Base-by-base conservation (phyloP, 768 basidiomycete genomes). In the Amanita pallidorosea region DNA sequence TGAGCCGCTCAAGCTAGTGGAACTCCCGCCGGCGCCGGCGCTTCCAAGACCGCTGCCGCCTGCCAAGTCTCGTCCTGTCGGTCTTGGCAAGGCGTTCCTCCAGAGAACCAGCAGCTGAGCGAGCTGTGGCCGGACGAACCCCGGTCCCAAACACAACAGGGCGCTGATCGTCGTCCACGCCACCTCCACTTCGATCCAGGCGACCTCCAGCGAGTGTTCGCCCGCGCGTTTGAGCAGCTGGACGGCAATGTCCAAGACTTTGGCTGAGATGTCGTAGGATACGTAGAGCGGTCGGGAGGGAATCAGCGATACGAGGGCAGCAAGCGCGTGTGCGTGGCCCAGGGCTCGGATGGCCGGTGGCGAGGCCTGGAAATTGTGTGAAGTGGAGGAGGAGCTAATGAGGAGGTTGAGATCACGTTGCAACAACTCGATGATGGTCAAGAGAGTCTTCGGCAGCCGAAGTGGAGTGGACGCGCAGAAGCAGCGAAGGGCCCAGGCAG, bases 41-140 rank as follows among this genome's bases (percentile, higher is more conserved):
- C 12, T 34, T 27, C 50, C 50, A 11, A 51, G 43, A 43, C 50
- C 50, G 17, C 50, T 51, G 1, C 50, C 50, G 9, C 50, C 50
- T 9, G 50, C 50, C 22, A 51, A 29, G 58, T 98, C 95, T 64
- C 96, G 96, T 59, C 76, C 85, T 0, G 90, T 93, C 0, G 91
- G 85, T 65, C 98, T 99, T 1, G 96, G 93, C 0, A 99, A 73
- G 1, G 95, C 93, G 58, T 99, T 99, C 29, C 96, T 75, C 96
- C 96, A 99, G 3, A 99, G 77, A 0, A 98, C 91, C 36, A 98
- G 76, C 15, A 98, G 73, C 58, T 97, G 95, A 0, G 94, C 88
- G 2, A 98, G 77, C 63, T 99, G 93, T 0, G 91, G 80, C 15
- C 90, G 83, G 47, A 97, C 92, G 56, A 98, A 96, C 58, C 91